Base-by-base conservation (phyloP, 2,329 filamentous ascomycete species). In the Paraphoma chrysanthemicola region DNA sequence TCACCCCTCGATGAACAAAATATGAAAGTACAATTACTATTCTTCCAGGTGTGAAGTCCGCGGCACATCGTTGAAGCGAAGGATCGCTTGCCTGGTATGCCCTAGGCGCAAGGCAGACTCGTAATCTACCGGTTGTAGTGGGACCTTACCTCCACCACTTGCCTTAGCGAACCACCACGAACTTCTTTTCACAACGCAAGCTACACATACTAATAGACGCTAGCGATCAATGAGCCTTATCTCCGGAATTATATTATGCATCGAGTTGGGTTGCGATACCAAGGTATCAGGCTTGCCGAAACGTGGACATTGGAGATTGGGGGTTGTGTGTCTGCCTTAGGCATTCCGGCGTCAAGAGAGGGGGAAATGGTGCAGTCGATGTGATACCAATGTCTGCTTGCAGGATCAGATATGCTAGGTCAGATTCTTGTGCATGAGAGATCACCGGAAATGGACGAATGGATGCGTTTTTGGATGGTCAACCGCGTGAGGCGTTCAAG, bases 31-130 rank as follows among this genome's bases (percentile, higher is more conserved):
- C 5, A 23, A 23, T 23, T 23, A 23, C 23, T 23, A 23, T 23
- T 5, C 23, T 23, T 23, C 23, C 2, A 23, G 23, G 2, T 23
- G 23, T 23, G 23, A 23, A 23, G 23, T 23, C 23, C 23, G 5
- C 23, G 23, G 23, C 23, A 23, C 23, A 5, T 23, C 23, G 23
- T 36, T 36, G 33, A 36, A 36, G 33, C 33, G 39, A 42, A 42
- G 39, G 39, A 42, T 42, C 14, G 14, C 10, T 16, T 4, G 46
- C 48, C 39, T 28, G 28, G 48, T 51, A 18, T 44, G 48, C 48
- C 48, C 44, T 23, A 44, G 30, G 12, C 44, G 44, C n/a, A 51
- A 51, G 49, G 49, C 49, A 51, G 49, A 51, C 17, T 51, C 42
- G 30, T 16, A 29, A 28, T 45, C 31, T 39, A 45, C 42, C 49